Percentiles rank a stretch among this genome's conserved stretches.
phyloP scores from a whole-genome alignment of 1,284 basidiomycete species.

The Apiotrichum akiyoshidainum region DNA sequence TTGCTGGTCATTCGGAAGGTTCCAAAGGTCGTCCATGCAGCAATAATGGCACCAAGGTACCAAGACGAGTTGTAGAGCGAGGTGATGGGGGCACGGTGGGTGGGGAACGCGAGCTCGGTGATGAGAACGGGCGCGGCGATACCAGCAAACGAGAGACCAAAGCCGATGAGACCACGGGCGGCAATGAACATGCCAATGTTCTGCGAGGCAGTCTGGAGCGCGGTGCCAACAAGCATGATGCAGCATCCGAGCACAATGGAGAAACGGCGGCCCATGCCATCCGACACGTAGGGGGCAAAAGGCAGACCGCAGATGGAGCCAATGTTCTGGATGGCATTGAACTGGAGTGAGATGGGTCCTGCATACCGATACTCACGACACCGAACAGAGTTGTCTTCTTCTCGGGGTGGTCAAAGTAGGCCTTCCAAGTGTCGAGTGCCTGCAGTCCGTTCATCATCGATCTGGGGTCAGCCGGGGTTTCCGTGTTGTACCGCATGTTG shows the following conservation, averaged over 20 bases:
- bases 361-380: slow-evolving; percentile 2
- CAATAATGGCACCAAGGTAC: slow-evolving; percentile 22
- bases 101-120: slow-evolving; percentile 71
- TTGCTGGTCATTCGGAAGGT: slow-evolving; percentile 33
- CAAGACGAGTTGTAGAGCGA: slow-evolving; percentile 28
- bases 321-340: slow-evolving; percentile 35
- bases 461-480: no score
- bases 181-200: slow-evolving; percentile 68
- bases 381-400: slow-evolving; percentile 13
- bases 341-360: not conserved
- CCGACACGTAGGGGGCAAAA: slow-evolving; percentile 33
- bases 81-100: slow-evolving; percentile 61
- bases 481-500: no score
- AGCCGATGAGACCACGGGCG: slow-evolving; percentile 61
- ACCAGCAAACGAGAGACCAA: slow-evolving; percentile 50
- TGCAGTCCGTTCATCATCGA: slow-evolving; percentile 31
- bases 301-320: slow-evolving; percentile 29
- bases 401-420: slow-evolving; percentile 1
- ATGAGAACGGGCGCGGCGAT: slow-evolving; percentile 67
- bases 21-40: slow-evolving; percentile 16
- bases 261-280: slow-evolving; percentile 40
- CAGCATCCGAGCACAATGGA: slow-evolving; percentile 31
- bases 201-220: slow-evolving; percentile 47
- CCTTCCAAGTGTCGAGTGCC: not conserved
- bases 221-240: slow-evolving; percentile 35